Base-by-base conservation (phyloP, 805 yeast genomes). In the Ogataea populi-albae region DNA sequence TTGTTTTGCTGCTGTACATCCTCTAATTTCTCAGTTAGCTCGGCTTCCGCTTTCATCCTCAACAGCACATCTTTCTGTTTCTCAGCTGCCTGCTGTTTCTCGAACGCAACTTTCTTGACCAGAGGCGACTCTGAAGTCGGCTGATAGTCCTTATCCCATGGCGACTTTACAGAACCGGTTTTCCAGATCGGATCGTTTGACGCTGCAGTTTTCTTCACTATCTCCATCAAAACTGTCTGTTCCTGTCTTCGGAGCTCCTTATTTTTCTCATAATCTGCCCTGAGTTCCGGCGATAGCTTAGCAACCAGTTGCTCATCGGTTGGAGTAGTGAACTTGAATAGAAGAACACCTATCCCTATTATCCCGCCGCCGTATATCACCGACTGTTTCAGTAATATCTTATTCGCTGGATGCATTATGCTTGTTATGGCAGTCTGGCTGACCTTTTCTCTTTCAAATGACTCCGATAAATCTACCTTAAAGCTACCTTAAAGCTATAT, bases 171-270 rank as follows among this genome's bases (percentile, higher is more conserved):
- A 1, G 77, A 66, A 0, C 89, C 94, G 0, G 94, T 78, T 55
- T 74, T 81, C 95, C 95, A 85, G 32, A 84, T 77, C 0, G 95
- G 95, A 37, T 83, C 87, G 46, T 79, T 69, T 11, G 87, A 79
- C 1, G 72, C 68, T 2, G 86, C 61, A 0, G 93, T 83, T 43
- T 71, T 54, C 38, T 72, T 65, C 1, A 77, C 89, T 17, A 82
- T 77, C 44, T 74, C 75, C 73, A 82, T 81, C 43, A 85, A 57
- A 51, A 76, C 81, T 45, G 72, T 71, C 52, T 84, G 91, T 56
- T 85, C 94, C 39, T 69, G 65, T 48, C 73, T 73, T 55, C 91
- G 73, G 18, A 82, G 57, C 6, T 66, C 77, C 46, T 66, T 71
- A 50, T 82, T 80, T 35, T 69, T 64, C 47, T 81, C 88, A 57